Percentiles rank a stretch among this genome's conserved stretches.
phyloP scores from a whole-genome alignment of 2,329 filamentous ascomycete genomes.

The Talaromyces sp. region DNA sequence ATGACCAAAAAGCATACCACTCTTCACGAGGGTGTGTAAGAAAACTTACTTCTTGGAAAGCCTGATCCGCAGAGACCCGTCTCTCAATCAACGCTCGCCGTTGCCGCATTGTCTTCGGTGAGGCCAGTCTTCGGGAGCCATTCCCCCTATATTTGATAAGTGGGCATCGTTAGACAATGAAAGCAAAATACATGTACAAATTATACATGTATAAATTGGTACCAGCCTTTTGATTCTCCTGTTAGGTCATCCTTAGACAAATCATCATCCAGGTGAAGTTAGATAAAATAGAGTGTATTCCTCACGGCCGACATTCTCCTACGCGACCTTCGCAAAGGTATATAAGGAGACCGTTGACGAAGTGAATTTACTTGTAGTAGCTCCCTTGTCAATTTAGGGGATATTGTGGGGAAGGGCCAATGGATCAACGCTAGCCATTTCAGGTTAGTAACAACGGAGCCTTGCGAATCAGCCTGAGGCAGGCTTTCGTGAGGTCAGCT shows the following conservation, averaged over 20 bases:
- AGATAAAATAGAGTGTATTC: background rate
- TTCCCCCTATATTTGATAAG: background rate
- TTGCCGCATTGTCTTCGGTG: conserved; percentile 3
- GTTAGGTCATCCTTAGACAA: background rate
- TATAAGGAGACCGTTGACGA: no score
- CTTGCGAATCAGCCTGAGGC: background rate
- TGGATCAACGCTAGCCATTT: background rate
- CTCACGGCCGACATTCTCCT: background rate
- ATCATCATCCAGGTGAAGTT: background rate
- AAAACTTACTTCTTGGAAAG: background rate
- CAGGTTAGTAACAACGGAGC: background rate
- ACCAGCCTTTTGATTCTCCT: background rate
- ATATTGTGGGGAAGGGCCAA: no score
- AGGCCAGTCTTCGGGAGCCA: background rate
- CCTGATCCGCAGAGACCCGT: conserved; percentile 1
- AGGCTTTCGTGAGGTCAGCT: background rate
- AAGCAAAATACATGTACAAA: background rate
- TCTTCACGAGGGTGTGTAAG: background rate
- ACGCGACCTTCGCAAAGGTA: no score
- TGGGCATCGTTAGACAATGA: background rate
- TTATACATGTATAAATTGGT: no score
- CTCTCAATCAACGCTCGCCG: conserved; percentile 3
- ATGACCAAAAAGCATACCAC: no score
- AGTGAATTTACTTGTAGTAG: no score
- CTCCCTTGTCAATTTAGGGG: no score